These are phyloP conservation scores for Fistulina hepatica DNA, from an alignment of 1,284 basidiomycete genomes.

Conservation along the genomic window DNA sequence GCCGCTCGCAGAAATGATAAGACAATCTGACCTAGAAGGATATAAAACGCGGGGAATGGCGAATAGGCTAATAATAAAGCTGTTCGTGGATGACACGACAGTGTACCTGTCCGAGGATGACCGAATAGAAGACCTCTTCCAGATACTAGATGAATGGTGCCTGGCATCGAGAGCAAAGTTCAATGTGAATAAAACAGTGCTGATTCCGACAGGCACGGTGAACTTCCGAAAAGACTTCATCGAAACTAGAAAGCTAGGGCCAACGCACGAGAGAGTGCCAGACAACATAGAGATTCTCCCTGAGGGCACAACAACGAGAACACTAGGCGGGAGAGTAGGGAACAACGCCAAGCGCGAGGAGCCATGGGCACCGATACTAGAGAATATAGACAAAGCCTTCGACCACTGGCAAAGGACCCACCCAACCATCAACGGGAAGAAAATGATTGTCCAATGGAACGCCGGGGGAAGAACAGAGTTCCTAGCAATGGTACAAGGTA, in stretches of 20 bases:
- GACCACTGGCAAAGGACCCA: constrained; percentile 9
- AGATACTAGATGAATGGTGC: constrained; percentile 12
- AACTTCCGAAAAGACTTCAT: constrained; percentile 9
- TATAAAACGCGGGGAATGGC: background rate
- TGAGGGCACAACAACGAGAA: constrained; percentile 11
- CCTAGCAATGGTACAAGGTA: constrained; percentile 17
- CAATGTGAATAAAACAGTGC: constrained; percentile 14
- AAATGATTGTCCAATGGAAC: constrained; percentile 12
- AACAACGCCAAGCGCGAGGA: constrained; percentile 9
- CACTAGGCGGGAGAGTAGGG: constrained; percentile 17
- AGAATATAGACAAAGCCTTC: constrained; percentile 12
- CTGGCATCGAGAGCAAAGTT: constrained; percentile 13
- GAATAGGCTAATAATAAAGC: constrained; percentile 7
- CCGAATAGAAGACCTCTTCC: constrained; percentile 5
- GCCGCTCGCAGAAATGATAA: constrained; percentile 4
- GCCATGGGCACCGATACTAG: constrained; percentile 12
- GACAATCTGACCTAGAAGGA: constrained; percentile 1
- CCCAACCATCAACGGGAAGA: constrained; percentile 13
- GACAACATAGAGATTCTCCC: constrained; percentile 10
- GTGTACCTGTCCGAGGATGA: constrained; percentile 5
- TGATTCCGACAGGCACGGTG: constrained; percentile 12
- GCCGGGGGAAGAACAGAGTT: constrained; percentile 13
- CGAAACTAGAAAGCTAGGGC: constrained; percentile 2
- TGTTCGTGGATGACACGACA: constrained; percentile 7
- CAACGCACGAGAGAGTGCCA: constrained; percentile 3